Evolutionary conservation across 148 eudicot genomes (phyloP).

Genomic region (Euryodendron excelsum): DNA sequence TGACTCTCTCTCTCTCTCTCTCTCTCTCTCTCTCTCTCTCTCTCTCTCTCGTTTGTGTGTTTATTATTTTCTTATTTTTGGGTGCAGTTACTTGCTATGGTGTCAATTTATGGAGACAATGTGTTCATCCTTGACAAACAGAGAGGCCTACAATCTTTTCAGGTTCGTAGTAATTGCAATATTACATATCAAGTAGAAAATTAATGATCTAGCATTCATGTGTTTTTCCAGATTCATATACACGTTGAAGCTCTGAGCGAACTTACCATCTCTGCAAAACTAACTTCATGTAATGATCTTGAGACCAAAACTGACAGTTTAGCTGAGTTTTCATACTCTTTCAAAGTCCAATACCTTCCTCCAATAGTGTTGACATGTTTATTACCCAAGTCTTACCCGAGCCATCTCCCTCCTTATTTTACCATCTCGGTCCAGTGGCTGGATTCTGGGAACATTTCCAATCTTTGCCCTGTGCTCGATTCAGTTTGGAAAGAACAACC

Average conservation of each 20-base stretch:
- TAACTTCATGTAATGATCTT: conserved; percentile 32
- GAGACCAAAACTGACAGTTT: conserved; percentile 27
- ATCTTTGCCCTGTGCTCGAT: conserved; percentile 71
- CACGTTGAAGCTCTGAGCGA: conserved; percentile 56
- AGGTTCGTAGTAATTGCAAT: conserved; percentile 46
- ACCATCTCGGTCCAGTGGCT: conserved; percentile 87
- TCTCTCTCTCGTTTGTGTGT: background rate
- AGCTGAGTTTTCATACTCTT: conserved; percentile 63
- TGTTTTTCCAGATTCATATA: conserved; percentile 62
- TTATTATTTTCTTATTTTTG: conserved; percentile 2
- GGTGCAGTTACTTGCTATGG: conserved; percentile 75
- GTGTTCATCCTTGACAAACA: conserved; percentile 55
- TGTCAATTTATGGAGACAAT: conserved; percentile 80
- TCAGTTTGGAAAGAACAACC: conserved; percentile 76
- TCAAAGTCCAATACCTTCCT: conserved; percentile 67
- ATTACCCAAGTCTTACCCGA: conserved; percentile 87
- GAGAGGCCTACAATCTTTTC: conserved; percentile 66
- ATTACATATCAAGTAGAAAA: background rate
- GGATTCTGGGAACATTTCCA: conserved; percentile 53
- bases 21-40: background rate
- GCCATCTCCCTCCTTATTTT: conserved; percentile 66
- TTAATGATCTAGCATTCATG: background rate
- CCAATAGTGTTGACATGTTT: conserved; percentile 79
- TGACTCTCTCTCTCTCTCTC: background rate
- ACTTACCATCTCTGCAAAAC: conserved; percentile 52